Evolutionary conservation across 1,284 basidiomycete species (phyloP).

Genomic region (Stereum hirsutum): DNA sequence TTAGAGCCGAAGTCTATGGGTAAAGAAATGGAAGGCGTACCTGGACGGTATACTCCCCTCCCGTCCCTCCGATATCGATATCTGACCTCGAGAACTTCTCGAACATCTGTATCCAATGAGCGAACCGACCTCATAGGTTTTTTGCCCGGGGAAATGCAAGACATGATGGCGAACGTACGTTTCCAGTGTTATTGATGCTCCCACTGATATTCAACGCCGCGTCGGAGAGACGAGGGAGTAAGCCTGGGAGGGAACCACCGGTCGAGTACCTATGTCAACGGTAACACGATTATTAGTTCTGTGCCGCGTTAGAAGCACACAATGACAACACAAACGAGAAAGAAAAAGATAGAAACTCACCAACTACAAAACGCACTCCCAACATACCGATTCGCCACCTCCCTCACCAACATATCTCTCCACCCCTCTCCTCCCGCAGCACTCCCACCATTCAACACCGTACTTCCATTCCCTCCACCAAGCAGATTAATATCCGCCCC

Average conservation of each 20-base stretch:
- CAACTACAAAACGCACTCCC: slow-evolving; percentile 83
- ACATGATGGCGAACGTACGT: slow-evolving; percentile 37
- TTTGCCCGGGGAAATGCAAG: background rate
- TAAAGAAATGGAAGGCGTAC: slow-evolving; percentile 20
- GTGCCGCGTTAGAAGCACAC: background rate
- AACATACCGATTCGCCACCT: slow-evolving; percentile 78
- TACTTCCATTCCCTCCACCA: slow-evolving; percentile 36
- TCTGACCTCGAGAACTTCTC: slow-evolving; percentile 79
- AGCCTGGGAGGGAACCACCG: slow-evolving; percentile 66
- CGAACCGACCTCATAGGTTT: background rate
- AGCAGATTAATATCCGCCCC: slow-evolving; percentile 49
- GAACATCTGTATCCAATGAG: slow-evolving; percentile 56
- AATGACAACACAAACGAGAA: background rate
- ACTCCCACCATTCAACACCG: slow-evolving; percentile 70
- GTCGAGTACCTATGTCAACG: slow-evolving; percentile 51
- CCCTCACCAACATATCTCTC: slow-evolving; percentile 52
- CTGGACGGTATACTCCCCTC: slow-evolving; percentile 83
- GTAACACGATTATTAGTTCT: background rate
- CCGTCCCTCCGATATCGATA: slow-evolving; percentile 76
- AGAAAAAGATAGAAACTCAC: slow-evolving; percentile 32
- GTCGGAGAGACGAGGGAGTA: slow-evolving; percentile 63
- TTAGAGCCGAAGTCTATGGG: too few species aligned
- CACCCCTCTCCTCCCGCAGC: slow-evolving; percentile 57
- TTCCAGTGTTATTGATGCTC: slow-evolving; percentile 60
- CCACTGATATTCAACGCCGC: slow-evolving; percentile 69